Evolutionary conservation across 345 rosid genomes (phyloP).

Genomic region (Carallia pectinifolia): DNA sequence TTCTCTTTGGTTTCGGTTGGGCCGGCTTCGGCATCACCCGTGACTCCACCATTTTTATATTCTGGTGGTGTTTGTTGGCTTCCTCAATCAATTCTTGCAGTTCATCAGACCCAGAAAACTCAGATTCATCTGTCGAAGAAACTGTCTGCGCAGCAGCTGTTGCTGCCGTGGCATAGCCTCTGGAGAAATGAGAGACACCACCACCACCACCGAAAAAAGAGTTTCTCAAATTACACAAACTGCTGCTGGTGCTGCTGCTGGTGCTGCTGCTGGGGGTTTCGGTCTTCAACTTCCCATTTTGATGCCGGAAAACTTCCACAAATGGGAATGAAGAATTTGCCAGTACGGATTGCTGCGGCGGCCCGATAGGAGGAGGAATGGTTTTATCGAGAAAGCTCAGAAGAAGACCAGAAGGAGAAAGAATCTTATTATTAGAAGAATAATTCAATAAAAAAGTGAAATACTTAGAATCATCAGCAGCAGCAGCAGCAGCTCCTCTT

Average conservation of each 20-base stretch:
- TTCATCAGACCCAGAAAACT: conserved; percentile 70
- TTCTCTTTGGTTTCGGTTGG: conserved; percentile 43
- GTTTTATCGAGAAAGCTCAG: conserved; percentile 4
- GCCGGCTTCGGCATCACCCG: conserved; percentile 28
- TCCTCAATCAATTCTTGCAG: conserved; percentile 49
- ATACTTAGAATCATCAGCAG: conserved; percentile 39
- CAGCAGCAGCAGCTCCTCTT: conserved; percentile 1
- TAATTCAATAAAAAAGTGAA: conserved; percentile 25
- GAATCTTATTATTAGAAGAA: background rate
- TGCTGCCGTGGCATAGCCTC: conserved; percentile 37
- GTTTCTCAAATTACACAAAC: conserved; percentile 9
- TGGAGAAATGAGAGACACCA: conserved; percentile 21
- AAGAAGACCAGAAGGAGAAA: background rate
- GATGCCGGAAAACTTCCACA: conserved; percentile 27
- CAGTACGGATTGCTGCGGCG: background rate
- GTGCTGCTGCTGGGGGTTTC: conserved; percentile 1
- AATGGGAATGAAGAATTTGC: conserved; percentile 4
- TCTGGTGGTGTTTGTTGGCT: conserved; percentile 39
- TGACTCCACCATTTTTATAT: conserved; percentile 15
- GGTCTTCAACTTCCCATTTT: conserved; percentile 17
- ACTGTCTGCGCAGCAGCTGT: conserved; percentile 53
- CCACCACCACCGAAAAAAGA: conserved; percentile 12
- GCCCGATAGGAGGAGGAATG: conserved; percentile 10
- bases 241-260: too few species aligned
- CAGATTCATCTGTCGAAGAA: conserved; percentile 64